Evolutionary conservation across 208 protist species (phyloP), one percentile per base, ranked within the genome.

Genomic region (Leishmania tarentolae): DNA sequence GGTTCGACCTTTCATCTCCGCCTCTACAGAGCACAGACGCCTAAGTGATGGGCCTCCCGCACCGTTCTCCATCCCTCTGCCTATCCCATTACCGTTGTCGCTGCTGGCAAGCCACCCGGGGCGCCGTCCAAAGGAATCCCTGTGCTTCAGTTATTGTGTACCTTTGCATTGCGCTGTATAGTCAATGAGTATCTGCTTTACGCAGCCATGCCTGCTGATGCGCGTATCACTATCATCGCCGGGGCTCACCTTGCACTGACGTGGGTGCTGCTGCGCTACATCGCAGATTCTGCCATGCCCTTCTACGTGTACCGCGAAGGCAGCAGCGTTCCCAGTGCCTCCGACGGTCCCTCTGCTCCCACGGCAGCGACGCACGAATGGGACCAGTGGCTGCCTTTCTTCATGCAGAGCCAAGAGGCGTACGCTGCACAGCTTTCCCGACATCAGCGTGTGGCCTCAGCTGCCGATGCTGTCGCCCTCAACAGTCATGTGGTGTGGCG

Each of bases 401-500:
- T 84, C 46, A 70, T 73, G 50, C 35, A 21, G 1, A 65, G 57
- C 19, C 19, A 4, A 3, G 31, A 40, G 6, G 37, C n/a, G 9
- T 75, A 72, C 31, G 35, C 42, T n/a, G 66, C 37, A 28, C 66
- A 71, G 40, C 59, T 78, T 37, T 21, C 66, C 11, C 75, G 44
- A 63, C 66, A 66, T 24, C 7, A 35, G 17, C 52, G 73, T 37
- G 78, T 81, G 6, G 24, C 57, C 3, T 76, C 68, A 21, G 83
- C 78, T 31, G 74, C 86, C 19, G 81, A 42, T 52, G 74, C 40
- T 31, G 74, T 31, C 4, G 56, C 74, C 24, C 59, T 50, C 28
- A 89, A 91, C 72, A 46, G n/a, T 44, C n/a, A n/a, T 13, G 66
- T 79, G 13, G 59, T 91, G 8, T 66, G 57, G n/a, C 71, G 70